A percentile compares a stretch with the other conserved stretches of the same genome.
Conservation (phyloP, 2,329 filamentous ascomycete genomes). For the Catunica adiposa region DNA sequence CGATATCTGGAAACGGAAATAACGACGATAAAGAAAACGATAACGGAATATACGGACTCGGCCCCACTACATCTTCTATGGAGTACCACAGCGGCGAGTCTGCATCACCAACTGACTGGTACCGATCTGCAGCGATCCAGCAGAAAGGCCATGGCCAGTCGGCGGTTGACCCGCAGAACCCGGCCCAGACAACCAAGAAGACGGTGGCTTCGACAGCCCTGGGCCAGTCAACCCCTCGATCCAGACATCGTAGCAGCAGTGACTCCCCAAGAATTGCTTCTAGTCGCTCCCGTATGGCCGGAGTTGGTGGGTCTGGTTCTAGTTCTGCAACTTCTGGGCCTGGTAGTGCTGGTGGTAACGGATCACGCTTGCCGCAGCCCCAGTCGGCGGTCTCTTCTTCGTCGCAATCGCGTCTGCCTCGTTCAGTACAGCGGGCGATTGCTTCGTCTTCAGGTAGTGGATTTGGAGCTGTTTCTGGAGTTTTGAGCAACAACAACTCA, state of each 20-base stretch:
- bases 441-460: neutral
- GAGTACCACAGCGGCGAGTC: conserved; percentile 20
- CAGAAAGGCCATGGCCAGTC: neutral
- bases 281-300: conserved; percentile 11
- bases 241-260: conserved; percentile 8
- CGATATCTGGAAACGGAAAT: neutral
- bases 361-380: conserved; percentile 21
- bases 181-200: neutral
- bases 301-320: neutral
- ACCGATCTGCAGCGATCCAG: conserved; percentile 25
- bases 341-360: neutral
- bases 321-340: conserved; percentile 1
- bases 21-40: neutral
- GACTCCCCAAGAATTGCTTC: conserved; percentile 12
- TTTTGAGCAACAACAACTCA: neutral
- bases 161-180: neutral
- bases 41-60: neutral
- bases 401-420: neutral
- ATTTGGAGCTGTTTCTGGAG: too few relatives aligned
- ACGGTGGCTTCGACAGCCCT: conserved; percentile 2
- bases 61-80: neutral
- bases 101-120: conserved; percentile 51
- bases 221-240: conserved; percentile 5
- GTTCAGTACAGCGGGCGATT: conserved; percentile 1
- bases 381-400: neutral